These are phyloP conservation scores for Astrothelium macrocarpum DNA, from an alignment of 495 filamentous ascomycete species.

Conservation along the genomic window DNA sequence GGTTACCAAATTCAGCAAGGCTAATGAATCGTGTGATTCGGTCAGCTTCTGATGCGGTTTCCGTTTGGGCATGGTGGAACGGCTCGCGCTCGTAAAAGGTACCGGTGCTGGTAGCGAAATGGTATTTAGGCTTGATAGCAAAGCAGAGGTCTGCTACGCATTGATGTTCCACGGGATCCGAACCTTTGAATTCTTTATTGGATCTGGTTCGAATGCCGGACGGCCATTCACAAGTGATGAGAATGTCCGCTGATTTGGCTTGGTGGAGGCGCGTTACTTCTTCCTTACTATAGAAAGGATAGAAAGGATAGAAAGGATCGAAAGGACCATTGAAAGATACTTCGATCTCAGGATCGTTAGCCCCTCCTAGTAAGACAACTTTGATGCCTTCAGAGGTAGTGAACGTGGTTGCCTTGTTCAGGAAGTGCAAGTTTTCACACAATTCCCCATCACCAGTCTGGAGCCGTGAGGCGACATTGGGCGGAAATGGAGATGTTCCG, in stretches of 20 bases:
- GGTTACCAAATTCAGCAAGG: slow-evolving; percentile 65
- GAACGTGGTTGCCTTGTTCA: slow-evolving; percentile 72
- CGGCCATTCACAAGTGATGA: slow-evolving; percentile 83
- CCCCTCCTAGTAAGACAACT: slow-evolving; percentile 72
- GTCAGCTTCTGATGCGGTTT: slow-evolving; percentile 42
- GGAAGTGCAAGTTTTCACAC: slow-evolving; percentile 76
- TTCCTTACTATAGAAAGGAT: slow-evolving; percentile 61
- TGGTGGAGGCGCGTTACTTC: slow-evolving; percentile 60
- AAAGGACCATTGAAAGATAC: no score
- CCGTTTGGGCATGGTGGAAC: slow-evolving; percentile 63
- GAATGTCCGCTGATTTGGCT: slow-evolving; percentile 67
- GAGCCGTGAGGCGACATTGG: slow-evolving; percentile 57
- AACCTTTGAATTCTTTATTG: slow-evolving; percentile 42
- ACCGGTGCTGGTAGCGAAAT: slow-evolving; percentile 60
- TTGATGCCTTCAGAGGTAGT: slow-evolving; percentile 86
- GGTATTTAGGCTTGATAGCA: slow-evolving; percentile 74
- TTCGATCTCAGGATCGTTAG: slow-evolving; percentile 44
- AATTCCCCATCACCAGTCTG: slow-evolving; percentile 67
- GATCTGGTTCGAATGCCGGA: slow-evolving; percentile 54
- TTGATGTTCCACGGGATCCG: slow-evolving; percentile 35
- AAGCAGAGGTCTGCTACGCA: slow-evolving; percentile 65
- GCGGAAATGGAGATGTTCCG: slow-evolving; percentile 58
- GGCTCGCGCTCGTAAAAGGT: slow-evolving; percentile 86
- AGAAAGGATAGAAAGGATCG: no score
- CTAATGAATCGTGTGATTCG: slow-evolving; percentile 80